A percentile compares a stretch with the other conserved stretches of the same genome.
Conservation (phyloP, 2,329 filamentous ascomycete species). For the Trichophyton schoenleinii region DNA sequence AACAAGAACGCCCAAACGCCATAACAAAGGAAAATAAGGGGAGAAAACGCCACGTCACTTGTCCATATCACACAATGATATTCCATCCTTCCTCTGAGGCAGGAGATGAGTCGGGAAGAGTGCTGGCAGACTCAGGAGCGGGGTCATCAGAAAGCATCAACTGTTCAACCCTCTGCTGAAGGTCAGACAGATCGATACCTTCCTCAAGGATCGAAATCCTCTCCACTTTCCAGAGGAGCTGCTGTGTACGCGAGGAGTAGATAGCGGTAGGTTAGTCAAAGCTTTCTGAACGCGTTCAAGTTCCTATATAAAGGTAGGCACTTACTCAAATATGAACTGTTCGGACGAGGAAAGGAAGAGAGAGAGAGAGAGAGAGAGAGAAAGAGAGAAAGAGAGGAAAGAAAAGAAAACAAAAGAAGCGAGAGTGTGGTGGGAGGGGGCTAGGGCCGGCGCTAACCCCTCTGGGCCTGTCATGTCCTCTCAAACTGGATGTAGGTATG, state of each 20-base stretch:
- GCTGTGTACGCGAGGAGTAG: neutral
- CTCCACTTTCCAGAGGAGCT: neutral
- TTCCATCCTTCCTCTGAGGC: neutral
- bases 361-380: no score
- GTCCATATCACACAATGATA: neutral
- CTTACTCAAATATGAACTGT: neutral
- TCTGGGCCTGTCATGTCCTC: neutral
- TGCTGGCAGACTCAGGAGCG: neutral
- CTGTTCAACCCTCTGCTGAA: neutral
- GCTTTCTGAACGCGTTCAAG: neutral
- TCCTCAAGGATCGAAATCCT: neutral
- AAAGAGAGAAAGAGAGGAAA: neutral
- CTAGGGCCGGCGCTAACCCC: neutral
- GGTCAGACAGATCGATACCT: neutral
- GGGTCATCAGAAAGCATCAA: neutral
- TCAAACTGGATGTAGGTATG: neutral
- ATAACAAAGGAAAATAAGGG: no score
- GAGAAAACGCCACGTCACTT: no score
- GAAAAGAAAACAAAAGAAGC: neutral
- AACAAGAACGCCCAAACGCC: neutral
- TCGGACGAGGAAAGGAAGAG: neutral
- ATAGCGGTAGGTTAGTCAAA: neutral
- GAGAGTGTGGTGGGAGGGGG: neutral
- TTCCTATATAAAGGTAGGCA: neutral
- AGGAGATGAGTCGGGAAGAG: neutral